Evolutionary conservation across 495 filamentous ascomycete genomes (phyloP), one percentile per base, ranked within the genome.

Genomic region (Tuber indicum): DNA sequence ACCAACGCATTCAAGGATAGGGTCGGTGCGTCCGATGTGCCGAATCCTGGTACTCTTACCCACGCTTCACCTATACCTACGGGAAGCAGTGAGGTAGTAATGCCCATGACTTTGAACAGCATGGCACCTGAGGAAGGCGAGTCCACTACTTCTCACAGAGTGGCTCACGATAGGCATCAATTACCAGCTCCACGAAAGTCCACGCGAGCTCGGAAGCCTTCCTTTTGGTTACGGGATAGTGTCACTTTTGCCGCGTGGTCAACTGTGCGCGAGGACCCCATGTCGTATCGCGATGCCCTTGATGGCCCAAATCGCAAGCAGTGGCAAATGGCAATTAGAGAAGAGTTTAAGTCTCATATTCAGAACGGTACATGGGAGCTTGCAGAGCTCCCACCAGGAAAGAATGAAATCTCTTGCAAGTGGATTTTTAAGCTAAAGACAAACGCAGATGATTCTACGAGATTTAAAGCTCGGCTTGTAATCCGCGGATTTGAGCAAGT

Each of bases 231-330:
- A n/a, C 19, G 4, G 46, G 46, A 49, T 49, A 49, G 46, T 49
- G 46, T 49, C 17, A 49, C 46, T 8, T 2, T 49, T 21, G 46
- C 17, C 3, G 32, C 0, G 46, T 23, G 1, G n/a, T n/a, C 19
- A 14, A 2, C 2, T 49, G 19, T 17, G 17, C 19, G 21, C 21
- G 46, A 5, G 19, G 21, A 49, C 46, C 46, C 17, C 46, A 49
- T 17, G 7, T 0, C 17, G 1, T 49, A 21, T 19, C 17, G 21
- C 21, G 46, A 49, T 7, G 46, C 17, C 1, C 16, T 49, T 17
- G 3, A 49, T 0, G 17, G 46, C 0, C 0, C 0, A 0, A 17
- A 49, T 2, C 4, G 0, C 0, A 5, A 21, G 0, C 21, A 49
- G 7, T 21, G 46, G 46, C 0, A 5, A 2, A 8, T 8, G 8